A percentile compares a stretch with the other conserved stretches of the same genome.
phyloP scores from a whole-genome alignment of 805 yeast species.

The Barnettozyma sucrosica region DNA sequence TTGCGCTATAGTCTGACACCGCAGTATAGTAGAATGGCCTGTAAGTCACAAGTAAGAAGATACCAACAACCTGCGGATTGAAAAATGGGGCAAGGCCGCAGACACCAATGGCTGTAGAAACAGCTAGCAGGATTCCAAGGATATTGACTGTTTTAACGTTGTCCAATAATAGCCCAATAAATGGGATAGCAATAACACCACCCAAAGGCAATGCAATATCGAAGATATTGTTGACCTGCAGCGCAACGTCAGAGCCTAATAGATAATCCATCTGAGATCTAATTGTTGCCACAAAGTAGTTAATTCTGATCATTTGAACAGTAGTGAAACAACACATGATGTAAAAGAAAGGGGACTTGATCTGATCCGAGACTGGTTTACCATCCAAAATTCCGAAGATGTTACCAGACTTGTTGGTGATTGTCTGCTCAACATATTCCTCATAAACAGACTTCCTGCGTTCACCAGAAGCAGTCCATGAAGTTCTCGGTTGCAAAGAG shows the following conservation, averaged over 20 bases:
- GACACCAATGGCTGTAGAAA: constrained; percentile 62
- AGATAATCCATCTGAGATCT: constrained; percentile 76
- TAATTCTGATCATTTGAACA: constrained; percentile 85
- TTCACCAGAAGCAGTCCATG: constrained; percentile 18
- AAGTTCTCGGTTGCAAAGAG: constrained; percentile 11
- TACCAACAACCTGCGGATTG: constrained; percentile 57
- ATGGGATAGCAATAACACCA: constrained; percentile 80
- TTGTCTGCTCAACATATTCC: constrained; percentile 54
- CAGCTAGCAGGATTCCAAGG: constrained; percentile 41
- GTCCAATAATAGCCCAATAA: constrained; percentile 77
- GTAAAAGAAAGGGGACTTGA: constrained; percentile 61
- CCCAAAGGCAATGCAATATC: constrained; percentile 87
- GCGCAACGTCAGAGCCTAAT: constrained; percentile 48
- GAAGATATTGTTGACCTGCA: constrained; percentile 61
- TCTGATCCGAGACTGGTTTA: constrained; percentile 41
- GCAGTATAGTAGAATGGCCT: constrained; percentile 93
- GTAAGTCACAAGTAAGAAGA: constrained; percentile 66
- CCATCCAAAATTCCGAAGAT: constrained; percentile 80
- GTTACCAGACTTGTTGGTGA: constrained; percentile 45
- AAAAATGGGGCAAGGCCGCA: constrained; percentile 54
- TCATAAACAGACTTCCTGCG: constrained; percentile 57
- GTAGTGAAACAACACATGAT: constrained; percentile 76
- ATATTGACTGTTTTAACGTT: constrained; percentile 58
- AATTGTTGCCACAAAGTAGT: constrained; percentile 88
- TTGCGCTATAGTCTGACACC: constrained; percentile 85